Evolutionary conservation across 208 protist genomes (phyloP), one percentile per base, ranked within the genome.

Genomic region (Polymyxa betae): DNA sequence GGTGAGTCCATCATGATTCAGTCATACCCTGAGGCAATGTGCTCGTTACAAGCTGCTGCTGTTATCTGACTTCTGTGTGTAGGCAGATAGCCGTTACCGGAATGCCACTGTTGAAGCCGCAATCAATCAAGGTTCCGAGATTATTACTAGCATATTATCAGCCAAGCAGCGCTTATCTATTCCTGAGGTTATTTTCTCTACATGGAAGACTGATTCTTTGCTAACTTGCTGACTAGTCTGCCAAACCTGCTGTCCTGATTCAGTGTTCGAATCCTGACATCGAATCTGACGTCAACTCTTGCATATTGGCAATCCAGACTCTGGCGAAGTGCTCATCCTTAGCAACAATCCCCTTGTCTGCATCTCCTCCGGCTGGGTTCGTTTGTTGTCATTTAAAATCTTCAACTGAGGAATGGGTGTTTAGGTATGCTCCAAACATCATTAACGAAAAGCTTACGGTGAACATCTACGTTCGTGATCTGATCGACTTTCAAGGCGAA

Each of bases 1-100:
- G 89, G 90, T 5, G n/a, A 24, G 16, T 91, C 92, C 38, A 72
- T 93, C 77, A 93, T 93, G 92, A 16, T 91, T 0, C 68, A 90
- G 1, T 38, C 54, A 24, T 93, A 91, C 60, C 92, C 92, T 60
- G 0, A 38, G 5, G 32, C 0, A n/a, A 10, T 35, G 35, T 35
- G 16, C 5, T 16, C n/a, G 35, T 40, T 82, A 60, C 24, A 60
- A 5, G 24, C 49, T 29, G 24, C 24, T 24, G 24, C 49, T 24
- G 5, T n/a, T n/a, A n/a, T n/a, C n/a, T n/a, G n/a, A n/a, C n/a
- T n/a, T n/a, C n/a, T n/a, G n/a, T n/a, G n/a, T n/a, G n/a, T n/a
- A n/a, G n/a, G n/a, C n/a, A n/a, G n/a, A n/a, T n/a, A n/a, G n/a
- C n/a, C n/a, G n/a, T 60, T 60, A 60, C 72, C 35, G 5, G 35